Base-by-base conservation (phyloP, 805 yeast genomes). In the Saturnispora besseyi region DNA sequence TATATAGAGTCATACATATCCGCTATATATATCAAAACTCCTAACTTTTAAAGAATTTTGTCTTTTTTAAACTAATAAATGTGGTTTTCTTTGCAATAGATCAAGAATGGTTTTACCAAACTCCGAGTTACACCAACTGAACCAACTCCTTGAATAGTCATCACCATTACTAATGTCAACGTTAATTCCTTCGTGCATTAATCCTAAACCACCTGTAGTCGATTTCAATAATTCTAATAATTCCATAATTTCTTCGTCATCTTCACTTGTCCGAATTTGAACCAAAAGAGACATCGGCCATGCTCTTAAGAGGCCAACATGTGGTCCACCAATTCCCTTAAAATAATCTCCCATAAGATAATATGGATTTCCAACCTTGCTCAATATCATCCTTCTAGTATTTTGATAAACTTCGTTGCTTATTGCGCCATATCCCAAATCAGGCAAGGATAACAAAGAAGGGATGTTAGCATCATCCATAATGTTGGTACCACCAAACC, bases 401-500 rank as follows among this genome's bases (percentile, higher is more conserved):
- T 85, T 86, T 60, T 80, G 82, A 65, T 88, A 88, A 2, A 87
- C 63, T 40, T 69, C 70, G 61, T 87, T 83, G 32, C 71, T 62
- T 4, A 54, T 59, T 6, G 68, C 64, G 7, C 79, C 57, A 61
- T 77, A 84, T 0, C 95, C 95, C 60, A 86, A 65, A 55, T 86
- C 90, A 0, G 96, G 96, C 31, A 89, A 70, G 1, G 96, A 77
- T 38, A 88, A 68, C 32, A 87, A 64, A 1, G 95, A 86, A 1
- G 96, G 96, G 15, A 88, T 72, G 60, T 89, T 89, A 22, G 96
- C 96, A 65, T 88, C 96, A 64, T 88, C 96, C 95, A 88, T 88
- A 54, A 81, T 72, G 24, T 77, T 68, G 0, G 74, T 55, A 28
- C 93, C 73, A 2, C 95, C 95, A 61, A 75, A 88, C 0, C 96